Base-by-base conservation (phyloP, 441 rosid species). In the Populus hybrid region DNA sequence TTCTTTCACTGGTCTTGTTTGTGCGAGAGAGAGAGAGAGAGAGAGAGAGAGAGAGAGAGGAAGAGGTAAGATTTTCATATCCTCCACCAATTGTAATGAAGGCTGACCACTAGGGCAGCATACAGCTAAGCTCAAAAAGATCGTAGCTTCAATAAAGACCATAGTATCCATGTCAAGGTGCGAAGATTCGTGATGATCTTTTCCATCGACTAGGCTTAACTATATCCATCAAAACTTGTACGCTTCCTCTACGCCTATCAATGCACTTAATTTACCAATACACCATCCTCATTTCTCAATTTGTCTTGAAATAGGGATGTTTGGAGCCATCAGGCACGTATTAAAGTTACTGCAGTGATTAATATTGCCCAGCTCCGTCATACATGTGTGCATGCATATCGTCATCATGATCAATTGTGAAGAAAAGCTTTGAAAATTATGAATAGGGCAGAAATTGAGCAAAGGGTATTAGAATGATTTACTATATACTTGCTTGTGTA, bases 51-150 rank as follows among this genome's bases (percentile, higher is more conserved):
- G 24, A 24, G 24, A 24, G 24, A 61, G 46, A 34, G 73, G 74
- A 83, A 82, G 79, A 12, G 90, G 81, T 82, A 79, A 84, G 89
- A 73, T 77, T 35, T 75, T 30, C 70, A 75, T 88, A 64, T 68
- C 87, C 78, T 81, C 92, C 90, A 77, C 87, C 76, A 79, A 78
- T 32, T 10, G 72, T 5, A 81, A 63, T 86, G 83, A 73, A 53
- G 68, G 8, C 40, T 72, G 70, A 68, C 69, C 77, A 24, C 70
- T 76, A 66, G 78, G 76, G 64, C 50, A 65, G 23, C 57, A 75
- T 79, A 65, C 67, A 61, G 81, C 84, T 78, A 82, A 86, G 57
- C 76, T 76, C 73, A n/a, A 82, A 79, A 70, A 76, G 70, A 75
- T 78, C 32, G 32, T 63, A 70, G 73, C 81, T 79, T 28, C 63